These are phyloP conservation scores for Ustilago sp. DNA, from an alignment of 1,284 basidiomycete species.

Conservation along the genomic window DNA sequence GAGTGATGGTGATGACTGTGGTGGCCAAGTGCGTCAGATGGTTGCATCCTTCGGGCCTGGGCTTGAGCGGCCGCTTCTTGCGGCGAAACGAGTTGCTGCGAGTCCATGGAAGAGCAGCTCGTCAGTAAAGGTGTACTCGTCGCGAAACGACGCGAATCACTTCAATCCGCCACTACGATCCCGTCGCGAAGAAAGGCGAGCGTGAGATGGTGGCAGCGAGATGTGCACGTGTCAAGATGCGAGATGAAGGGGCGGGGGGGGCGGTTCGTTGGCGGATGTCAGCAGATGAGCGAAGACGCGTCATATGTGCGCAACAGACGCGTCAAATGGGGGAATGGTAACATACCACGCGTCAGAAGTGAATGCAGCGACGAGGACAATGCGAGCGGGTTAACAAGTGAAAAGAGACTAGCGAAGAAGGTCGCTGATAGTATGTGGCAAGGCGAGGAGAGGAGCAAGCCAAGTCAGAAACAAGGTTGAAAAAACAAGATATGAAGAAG, in stretches of 20 bases:
- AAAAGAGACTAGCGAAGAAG: conserved; percentile 8
- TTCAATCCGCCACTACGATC: conserved; percentile 37
- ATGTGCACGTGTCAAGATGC: conserved; percentile 8
- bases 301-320: conserved; percentile 22
- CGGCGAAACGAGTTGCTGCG: conserved; percentile 56
- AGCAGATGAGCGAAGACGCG: conserved; percentile 34
- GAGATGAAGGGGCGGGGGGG: conserved; percentile 17
- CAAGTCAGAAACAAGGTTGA: conserved; percentile 30
- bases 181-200: conserved; percentile 2
- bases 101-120: conserved; percentile 50
- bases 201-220: conserved; percentile 4
- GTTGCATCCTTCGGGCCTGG: conserved; percentile 56
- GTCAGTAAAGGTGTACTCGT: conserved; percentile 31
- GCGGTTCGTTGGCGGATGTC: conserved; percentile 14
- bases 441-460: conserved; percentile 11
- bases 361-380: conserved; percentile 40
- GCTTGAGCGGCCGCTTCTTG: conserved; percentile 59
- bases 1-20: conserved; percentile 47
- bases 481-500: conserved; percentile 15
- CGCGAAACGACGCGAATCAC: conserved; percentile 42
- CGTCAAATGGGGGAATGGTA: conserved; percentile 15
- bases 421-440: conserved; percentile 16
- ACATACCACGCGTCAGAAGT: conserved; percentile 50
- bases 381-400: conserved; percentile 25
- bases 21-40: conserved; percentile 48